Evolutionary conservation across 2,329 filamentous ascomycete genomes (phyloP), one percentile per base, ranked within the genome.

Genomic region (Pseudogymnoascus sp.): DNA sequence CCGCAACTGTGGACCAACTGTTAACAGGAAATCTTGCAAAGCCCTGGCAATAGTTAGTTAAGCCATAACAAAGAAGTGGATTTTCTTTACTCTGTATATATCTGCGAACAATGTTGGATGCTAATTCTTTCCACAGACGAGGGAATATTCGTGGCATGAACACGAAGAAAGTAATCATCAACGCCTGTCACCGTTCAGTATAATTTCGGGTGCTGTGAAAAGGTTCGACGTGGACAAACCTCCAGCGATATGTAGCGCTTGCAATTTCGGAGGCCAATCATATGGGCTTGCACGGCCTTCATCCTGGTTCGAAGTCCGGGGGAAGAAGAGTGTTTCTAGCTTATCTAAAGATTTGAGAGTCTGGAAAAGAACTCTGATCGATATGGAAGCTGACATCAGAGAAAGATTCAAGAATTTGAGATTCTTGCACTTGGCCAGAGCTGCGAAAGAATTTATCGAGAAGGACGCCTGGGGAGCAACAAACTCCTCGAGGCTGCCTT

Each of bases 381-480:
- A 68, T 63, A 75, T 73, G 1, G 69, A 72, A 28, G 72, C 70
- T 2, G 71, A 72, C 6, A 75, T 72, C 4, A 74, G 65, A 7
- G 70, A 71, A 2, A 75, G 66, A 60, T 75, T 70, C 5, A 75
- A 60, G n/a, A 70, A 61, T n/a, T 68, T 67, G 5, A 75, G 64
- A 23, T 68, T 64, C 3, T 69, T 69, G 63, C 73, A 75, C 68
- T 75, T 75, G 45, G 69, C 70, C 6, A 75, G 63, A 7, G 73
- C 71, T n/a, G 73, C 72, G 41, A 75, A 73, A 16, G 68, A 71
- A 62, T 75, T 74, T 21, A 75, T 72, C 6, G 72, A 67, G 65
- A 75, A 75, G 7, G 68, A 70, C 4, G 73, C 66, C 63, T 74
- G 73, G 8, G 73, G 73, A 1, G 73, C 73, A 4, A 74, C 68